Percentiles rank a stretch among this genome's conserved stretches.
These are phyloP conservation scores for Solanum okadae DNA, from an alignment of 257 asterid genomes.

Conservation along the genomic window DNA sequence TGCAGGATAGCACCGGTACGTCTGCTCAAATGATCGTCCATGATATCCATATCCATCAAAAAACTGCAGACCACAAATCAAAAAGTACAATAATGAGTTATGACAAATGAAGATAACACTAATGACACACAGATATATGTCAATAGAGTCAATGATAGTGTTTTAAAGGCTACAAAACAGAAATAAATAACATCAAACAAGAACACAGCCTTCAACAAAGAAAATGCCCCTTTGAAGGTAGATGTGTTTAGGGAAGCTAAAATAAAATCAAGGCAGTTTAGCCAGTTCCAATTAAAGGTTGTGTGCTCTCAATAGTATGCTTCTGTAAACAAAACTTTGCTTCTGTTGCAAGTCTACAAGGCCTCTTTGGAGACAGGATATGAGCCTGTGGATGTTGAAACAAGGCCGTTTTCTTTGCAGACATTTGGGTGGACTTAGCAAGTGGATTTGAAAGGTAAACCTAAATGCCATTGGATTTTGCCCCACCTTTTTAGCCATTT, in stretches of 20 bases:
- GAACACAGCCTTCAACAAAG: neutral
- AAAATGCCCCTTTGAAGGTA: neutral
- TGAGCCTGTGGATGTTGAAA: neutral
- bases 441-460: neutral
- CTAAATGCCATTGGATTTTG: neutral
- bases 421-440: neutral
- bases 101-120: neutral
- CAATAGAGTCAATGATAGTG: neutral
- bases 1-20: slow-evolving; percentile 92
- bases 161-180: neutral
- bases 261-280: neutral
- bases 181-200: neutral
- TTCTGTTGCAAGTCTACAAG: neutral
- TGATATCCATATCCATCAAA: slow-evolving; percentile 92
- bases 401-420: neutral
- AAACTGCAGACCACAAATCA: slow-evolving; percentile 48
- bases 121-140: neutral
- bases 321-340: neutral
- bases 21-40: slow-evolving; percentile 92
- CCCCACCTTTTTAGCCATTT: neutral
- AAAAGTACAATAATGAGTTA: neutral
- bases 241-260: neutral
- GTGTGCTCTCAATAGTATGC: neutral
- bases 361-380: neutral
- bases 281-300: neutral